phyloP scores from a whole-genome alignment of 2,329 filamentous ascomycete species.

The Colletotrichum australisinense region DNA sequence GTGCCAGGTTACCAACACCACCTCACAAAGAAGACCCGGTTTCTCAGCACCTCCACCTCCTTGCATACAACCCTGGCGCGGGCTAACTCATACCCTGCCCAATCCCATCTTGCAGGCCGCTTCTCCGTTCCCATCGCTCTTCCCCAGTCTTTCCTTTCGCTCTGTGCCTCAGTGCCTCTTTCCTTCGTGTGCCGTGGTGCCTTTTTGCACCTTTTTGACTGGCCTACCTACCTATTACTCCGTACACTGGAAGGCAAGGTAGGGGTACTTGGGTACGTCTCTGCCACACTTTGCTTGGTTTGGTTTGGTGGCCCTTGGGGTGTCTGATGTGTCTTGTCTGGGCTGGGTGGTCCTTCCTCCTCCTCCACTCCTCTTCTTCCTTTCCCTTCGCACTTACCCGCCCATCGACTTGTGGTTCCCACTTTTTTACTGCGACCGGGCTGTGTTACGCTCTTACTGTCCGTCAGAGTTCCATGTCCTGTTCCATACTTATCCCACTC shows the following conservation, averaged over 20 bases:
- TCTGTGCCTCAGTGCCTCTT: neutral
- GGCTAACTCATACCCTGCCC: conserved; percentile 9
- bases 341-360: conserved; percentile 10
- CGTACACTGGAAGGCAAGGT: too few relatives aligned
- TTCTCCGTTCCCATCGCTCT: conserved; percentile 11
- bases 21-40: neutral
- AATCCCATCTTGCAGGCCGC: conserved; percentile 16
- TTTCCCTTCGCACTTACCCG: conserved; percentile 14
- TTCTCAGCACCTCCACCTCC: conserved; percentile 23
- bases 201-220: neutral
- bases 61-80: conserved; percentile 11
- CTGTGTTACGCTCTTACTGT: conserved; percentile 27
- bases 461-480: conserved; percentile 29
- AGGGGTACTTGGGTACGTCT: neutral
- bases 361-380: neutral
- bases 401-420: conserved; percentile 26
- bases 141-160: conserved; percentile 10
- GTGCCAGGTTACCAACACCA: neutral
- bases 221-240: neutral
- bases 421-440: conserved; percentile 28
- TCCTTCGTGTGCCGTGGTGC: neutral
- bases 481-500: conserved; percentile 36
- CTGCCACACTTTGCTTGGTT: conserved; percentile 5
- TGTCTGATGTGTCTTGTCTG: neutral
- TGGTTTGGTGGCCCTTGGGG: neutral